Base-by-base conservation (phyloP, 176 grass and related monocot genomes). In the Pontederia paniculata region DNA sequence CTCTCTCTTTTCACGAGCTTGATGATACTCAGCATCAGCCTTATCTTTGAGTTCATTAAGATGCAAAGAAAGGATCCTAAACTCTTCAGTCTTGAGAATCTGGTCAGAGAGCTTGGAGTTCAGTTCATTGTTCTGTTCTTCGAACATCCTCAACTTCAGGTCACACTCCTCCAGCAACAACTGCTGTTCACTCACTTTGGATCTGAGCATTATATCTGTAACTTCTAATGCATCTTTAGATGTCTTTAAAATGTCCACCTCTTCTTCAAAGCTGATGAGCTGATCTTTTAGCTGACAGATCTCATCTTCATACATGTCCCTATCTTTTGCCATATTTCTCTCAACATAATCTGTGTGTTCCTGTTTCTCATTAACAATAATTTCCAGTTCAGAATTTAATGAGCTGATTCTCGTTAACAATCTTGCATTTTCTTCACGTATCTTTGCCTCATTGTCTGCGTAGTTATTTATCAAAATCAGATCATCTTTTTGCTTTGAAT, bases 11-110 rank as follows among this genome's bases (percentile, higher is more conserved):
- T 80, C 69, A 23, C 69, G 57, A 60, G 48, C 57, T 28, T 61
- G 56, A 53, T 52, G 25, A 62, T 28, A 61, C 48, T 72, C 83
- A 63, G 69, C 60, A 63, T 98, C 93, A 57, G 80, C 77, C 57
- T 91, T 91, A 73, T 98, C 83, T 71, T 88, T 98, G 60, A 91
- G 61, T 56, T 83, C 85, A 75, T 70, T 89, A 52, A 95, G 83
- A 78, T 84, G 83, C 64, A 88, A 81, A 49, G 83, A 91, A 7
- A 98, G 70, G 58, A 82, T 91, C 68, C 82, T 98, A 70, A 84
- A 91, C 58, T 98, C 93, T 68, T 98, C 80, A 54, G 93, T 70
- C 76, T 82, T 98, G 76, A 88, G 54, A 74, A 65, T 82, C 79
- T 98, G 80, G 76, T 98, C 86, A 25, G 83, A 74, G 41, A 91